Evolutionary conservation across 2,329 filamentous ascomycete genomes (phyloP), one percentile per base, ranked within the genome.

Genomic region (Herpotrichia juniperi): DNA sequence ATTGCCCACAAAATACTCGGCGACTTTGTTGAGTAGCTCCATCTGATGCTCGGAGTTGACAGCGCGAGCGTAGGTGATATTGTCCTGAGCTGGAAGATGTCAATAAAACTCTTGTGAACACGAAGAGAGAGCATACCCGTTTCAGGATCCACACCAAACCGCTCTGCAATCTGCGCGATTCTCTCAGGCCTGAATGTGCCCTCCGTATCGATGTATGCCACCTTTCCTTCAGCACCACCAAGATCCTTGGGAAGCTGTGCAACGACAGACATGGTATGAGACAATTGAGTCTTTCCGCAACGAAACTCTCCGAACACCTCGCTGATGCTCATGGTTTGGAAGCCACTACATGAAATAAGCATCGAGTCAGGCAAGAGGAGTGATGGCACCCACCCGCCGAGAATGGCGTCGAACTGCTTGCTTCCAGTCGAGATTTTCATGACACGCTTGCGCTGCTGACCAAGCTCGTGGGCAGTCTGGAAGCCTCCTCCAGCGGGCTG

Each of bases 221-320:
- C 86, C 63, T 88, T 89, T 32, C 87, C 87, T 65, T 86, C 84
- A 26, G 84, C 86, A 21, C 87, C 86, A 11, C 86, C 86, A 75
- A 86, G 81, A 16, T 86, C 83, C 64, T 78, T 81, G 14, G 81
- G 81, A 34, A 83, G 71, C 63, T 83, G 83, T 26, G 85, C 83
- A 47, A 87, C 79, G 30, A 89, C 86, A 35, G 84, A 84, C 79
- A 88, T 84, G 4, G 87, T 89, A 66, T 88, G 87, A 4, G 83
- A 85, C 24, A 89, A 76, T 67, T 89, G 87, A 16, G 86, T 88
- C 74, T 89, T 89, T 53, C 87, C 86, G 66, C 86, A 89, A 57
- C 83, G 79, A 59, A 81, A 86, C 62, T 86, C 83, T 54, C 83
- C 83, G 68, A 81, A 86, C 22, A 85, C 80, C 63, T 86, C 86